Evolutionary conservation across 768 basidiomycete genomes (phyloP).

Genomic region (Ramaria rubella): DNA sequence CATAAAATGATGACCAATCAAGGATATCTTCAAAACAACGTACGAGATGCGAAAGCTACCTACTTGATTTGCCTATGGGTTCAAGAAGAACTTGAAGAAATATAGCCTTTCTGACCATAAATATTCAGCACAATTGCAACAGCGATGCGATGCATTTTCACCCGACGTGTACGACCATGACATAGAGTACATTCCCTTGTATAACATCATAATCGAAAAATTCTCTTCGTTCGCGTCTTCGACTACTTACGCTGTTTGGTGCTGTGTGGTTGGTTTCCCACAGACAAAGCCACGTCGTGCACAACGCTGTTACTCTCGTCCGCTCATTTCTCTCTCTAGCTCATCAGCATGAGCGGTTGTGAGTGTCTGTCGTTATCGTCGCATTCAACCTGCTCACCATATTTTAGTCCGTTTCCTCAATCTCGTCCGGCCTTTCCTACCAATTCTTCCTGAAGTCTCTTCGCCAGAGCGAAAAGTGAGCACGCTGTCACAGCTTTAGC

Average conservation of each 20-base stretch:
- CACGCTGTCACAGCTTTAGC: not conserved
- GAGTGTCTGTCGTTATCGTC: conserved; percentile 2
- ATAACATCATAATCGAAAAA: no score
- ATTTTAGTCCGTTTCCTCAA: conserved; percentile 87
- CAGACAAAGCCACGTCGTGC: conserved; percentile 9
- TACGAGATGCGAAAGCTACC: no score
- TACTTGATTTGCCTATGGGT: no score
- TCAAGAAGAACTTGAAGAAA: no score
- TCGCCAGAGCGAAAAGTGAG: conserved; percentile 93
- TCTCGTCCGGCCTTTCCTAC: conserved; percentile 96
- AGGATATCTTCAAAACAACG: no score
- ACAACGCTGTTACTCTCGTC: conserved; percentile 1
- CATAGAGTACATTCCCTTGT: no score
- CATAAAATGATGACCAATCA: no score
- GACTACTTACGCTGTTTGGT: not conserved
- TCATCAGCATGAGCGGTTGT: conserved; percentile 20
- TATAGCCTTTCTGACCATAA: no score
- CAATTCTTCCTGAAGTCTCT: conserved; percentile 93
- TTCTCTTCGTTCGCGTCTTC: no score
- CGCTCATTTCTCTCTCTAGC: conserved; percentile 9
- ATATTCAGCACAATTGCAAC: no score
- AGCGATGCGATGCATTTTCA: no score
- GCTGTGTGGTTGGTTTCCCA: not conserved
- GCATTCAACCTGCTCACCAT: not conserved
- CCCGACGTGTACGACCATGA: no score